phyloP scores from a whole-genome alignment of 2,329 filamentous ascomycete genomes.

The Neofusicoccum sp. region DNA sequence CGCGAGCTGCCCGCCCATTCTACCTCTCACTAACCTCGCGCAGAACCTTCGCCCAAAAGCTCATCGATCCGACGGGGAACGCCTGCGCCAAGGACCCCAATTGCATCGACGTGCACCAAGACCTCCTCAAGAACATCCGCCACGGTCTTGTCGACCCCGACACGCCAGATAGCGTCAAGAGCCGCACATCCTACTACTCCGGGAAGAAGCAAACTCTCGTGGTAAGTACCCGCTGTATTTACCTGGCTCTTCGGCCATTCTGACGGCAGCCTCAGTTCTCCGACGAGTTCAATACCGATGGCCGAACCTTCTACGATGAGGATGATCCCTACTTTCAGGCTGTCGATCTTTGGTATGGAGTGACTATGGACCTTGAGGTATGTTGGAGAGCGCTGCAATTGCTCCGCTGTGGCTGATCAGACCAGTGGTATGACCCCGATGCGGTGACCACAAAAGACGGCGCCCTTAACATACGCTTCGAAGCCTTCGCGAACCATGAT shows the following conservation, averaged over 20 bases:
- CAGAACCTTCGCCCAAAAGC: conserved; percentile 58
- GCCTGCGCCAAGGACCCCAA: conserved; percentile 44
- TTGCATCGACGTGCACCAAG: conserved; percentile 51
- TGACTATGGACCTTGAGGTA: conserved; percentile 66
- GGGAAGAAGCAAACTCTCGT: conserved; percentile 64
- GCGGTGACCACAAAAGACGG: conserved; percentile 62
- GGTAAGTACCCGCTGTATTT: conserved; percentile 36
- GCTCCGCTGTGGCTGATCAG: background rate
- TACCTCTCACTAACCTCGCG: background rate
- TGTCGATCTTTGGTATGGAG: conserved; percentile 70
- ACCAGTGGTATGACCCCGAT: conserved; percentile 68
- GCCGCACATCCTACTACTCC: conserved; percentile 53
- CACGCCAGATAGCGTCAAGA: conserved; percentile 58
- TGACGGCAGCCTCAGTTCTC: conserved; percentile 53
- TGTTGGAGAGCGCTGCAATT: background rate
- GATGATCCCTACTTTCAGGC: conserved; percentile 69
- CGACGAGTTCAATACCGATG: conserved; percentile 68
- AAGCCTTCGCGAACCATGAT: conserved; percentile 63
- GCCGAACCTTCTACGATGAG: conserved; percentile 67
- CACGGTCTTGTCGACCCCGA: conserved; percentile 64
- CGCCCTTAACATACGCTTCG: conserved; percentile 62
- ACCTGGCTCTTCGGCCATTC: background rate
- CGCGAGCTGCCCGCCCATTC: background rate
- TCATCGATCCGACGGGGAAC: conserved; percentile 35
- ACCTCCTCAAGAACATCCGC: conserved; percentile 58